phyloP scores from a whole-genome alignment of 306 rosid species.

The Sindora glabra region DNA sequence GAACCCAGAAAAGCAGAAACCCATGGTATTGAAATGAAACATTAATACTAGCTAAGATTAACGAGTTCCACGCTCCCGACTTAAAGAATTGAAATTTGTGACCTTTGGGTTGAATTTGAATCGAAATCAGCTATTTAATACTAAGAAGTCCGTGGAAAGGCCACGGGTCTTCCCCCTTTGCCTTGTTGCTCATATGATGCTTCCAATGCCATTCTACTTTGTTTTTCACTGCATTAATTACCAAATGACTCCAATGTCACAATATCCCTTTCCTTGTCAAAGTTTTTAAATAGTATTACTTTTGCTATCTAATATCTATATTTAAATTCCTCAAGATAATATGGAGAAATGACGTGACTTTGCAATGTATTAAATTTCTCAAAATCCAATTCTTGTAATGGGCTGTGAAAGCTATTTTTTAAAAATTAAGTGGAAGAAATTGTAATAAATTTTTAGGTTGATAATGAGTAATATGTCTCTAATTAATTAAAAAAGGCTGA shows the following conservation, averaged over 20 bases:
- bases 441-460: too few species aligned
- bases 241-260: background rate
- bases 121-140: background rate
- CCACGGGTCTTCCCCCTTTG: background rate
- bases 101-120: conserved; percentile 10
- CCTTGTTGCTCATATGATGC: conserved; percentile 19
- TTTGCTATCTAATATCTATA: background rate
- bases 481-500: too few species aligned
- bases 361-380: too few species aligned
- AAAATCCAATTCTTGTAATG: too few species aligned
- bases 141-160: background rate
- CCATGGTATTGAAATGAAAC: too few species aligned
- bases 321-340: background rate
- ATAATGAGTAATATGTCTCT: too few species aligned
- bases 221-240: conserved; percentile 1
- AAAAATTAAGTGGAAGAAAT: too few species aligned
- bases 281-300: background rate
- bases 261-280: background rate
- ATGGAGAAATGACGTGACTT: background rate
- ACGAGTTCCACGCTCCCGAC: too few species aligned
- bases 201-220: conserved; percentile 21
- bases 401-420: too few species aligned
- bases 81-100: conserved; percentile 18
- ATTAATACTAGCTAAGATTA: too few species aligned
- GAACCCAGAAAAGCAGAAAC: too few species aligned